Conservation (phyloP, 2,329 filamentous ascomycete species). For the Arthrobotrys sphaeroides region DNA sequence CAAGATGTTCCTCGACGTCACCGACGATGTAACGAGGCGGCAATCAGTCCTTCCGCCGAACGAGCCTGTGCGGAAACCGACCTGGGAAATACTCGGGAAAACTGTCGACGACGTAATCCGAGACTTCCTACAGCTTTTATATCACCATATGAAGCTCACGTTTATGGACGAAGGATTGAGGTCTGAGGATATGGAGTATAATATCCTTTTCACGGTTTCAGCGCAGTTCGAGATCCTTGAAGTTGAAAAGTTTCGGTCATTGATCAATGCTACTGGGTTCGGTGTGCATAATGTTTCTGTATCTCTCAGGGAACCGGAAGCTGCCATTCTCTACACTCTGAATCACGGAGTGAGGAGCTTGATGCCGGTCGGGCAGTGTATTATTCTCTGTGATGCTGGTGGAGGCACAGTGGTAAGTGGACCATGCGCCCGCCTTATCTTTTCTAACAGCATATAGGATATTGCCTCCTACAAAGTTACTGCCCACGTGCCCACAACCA, state of each 20-base stretch:
- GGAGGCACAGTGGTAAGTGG: slow-evolving; percentile 45
- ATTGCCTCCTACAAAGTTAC: slow-evolving; percentile 41
- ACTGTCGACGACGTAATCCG: slow-evolving; percentile 30
- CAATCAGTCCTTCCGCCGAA: not conserved
- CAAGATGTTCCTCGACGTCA: slow-evolving; percentile 41
- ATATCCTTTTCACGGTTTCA: slow-evolving; percentile 38
- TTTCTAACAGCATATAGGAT: slow-evolving; percentile 7
- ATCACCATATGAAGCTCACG: slow-evolving; percentile 20
- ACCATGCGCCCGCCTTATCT: not conserved
- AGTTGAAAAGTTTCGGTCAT: slow-evolving; percentile 29
- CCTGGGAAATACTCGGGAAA: slow-evolving; percentile 35
- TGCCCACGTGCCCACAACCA: not conserved
- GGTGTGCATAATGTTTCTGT: slow-evolving; percentile 23
- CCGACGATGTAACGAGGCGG: not conserved
- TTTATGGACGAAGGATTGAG: slow-evolving; percentile 36
- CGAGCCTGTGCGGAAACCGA: slow-evolving; percentile 5
- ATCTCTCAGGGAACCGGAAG: slow-evolving; percentile 37
- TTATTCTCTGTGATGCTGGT: slow-evolving; percentile 45
- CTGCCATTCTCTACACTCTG: slow-evolving; percentile 38
- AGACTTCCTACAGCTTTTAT: slow-evolving; percentile 34
- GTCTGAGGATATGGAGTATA: slow-evolving; percentile 39
- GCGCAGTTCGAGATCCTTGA: slow-evolving; percentile 42
- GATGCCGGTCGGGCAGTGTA: slow-evolving; percentile 37
- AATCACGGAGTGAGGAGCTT: slow-evolving; percentile 36
- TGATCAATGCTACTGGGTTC: slow-evolving; percentile 30